Percentiles rank a stretch among this genome's conserved stretches.
phyloP scores from a whole-genome alignment of 2,329 filamentous ascomycete genomes.

The Lecanoromycetidae sp. region DNA sequence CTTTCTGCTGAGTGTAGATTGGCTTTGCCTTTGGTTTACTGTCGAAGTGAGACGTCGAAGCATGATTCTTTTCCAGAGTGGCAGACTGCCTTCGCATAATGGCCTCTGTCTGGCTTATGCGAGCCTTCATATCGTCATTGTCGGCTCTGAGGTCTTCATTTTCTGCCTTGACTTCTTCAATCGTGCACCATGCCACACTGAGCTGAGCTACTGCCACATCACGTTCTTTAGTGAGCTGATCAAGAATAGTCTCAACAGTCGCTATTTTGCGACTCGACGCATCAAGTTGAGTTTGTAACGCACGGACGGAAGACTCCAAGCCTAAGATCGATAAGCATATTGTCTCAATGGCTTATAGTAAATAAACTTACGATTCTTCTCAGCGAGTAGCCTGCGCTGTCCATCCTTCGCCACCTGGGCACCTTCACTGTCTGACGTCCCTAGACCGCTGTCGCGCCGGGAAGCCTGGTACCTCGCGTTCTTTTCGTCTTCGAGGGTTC shows the following conservation, averaged over 20 bases:
- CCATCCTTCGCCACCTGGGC: constrained; percentile 25
- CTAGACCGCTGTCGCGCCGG: constrained; percentile 36
- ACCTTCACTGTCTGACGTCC: constrained; percentile 33
- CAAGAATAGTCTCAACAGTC: constrained; percentile 42
- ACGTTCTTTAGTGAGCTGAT: constrained; percentile 43
- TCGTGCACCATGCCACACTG: constrained; percentile 43
- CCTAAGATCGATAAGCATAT: constrained; percentile 25
- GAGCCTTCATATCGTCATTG: constrained; percentile 29
- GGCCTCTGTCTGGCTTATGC: too few species aligned
- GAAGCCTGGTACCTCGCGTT: constrained; percentile 30
- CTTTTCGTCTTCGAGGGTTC: constrained; percentile 36
- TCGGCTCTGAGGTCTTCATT: constrained; percentile 29
- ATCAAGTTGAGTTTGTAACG: constrained; percentile 44
- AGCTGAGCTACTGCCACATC: constrained; percentile 47
- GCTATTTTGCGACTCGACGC: constrained; percentile 43
- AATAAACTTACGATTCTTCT: constrained; percentile 30
- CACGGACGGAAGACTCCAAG: constrained; percentile 42
- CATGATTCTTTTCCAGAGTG: background rate
- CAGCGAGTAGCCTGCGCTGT: constrained; percentile 23
- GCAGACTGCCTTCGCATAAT: too few species aligned
- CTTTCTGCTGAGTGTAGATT: background rate
- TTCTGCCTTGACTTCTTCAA: constrained; percentile 33
- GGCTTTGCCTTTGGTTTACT: too few species aligned
- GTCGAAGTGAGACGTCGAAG: background rate
- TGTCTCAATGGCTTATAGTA: background rate